phyloP scores from a whole-genome alignment of 2,329 filamentous ascomycete genomes.

The Rhynchosporium agropyri region DNA sequence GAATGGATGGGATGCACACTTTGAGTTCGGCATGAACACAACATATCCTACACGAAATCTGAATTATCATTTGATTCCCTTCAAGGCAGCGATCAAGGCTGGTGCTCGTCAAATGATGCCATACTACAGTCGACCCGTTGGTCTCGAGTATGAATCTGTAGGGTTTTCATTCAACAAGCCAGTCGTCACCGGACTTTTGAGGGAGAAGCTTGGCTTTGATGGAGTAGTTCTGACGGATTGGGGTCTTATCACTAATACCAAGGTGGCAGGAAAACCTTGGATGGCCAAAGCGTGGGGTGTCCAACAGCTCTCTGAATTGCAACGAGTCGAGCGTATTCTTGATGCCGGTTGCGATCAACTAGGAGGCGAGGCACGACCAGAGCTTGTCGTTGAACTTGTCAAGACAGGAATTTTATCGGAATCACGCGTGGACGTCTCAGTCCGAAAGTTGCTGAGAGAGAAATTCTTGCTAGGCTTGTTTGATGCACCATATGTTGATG shows the following conservation, averaged over 20 bases:
- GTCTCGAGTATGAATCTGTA: neutral
- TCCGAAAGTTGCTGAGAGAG: neutral
- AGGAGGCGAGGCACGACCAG: neutral
- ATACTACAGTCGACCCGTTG: neutral
- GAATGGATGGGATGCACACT: conserved; percentile 8
- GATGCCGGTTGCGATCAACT: conserved; percentile 12
- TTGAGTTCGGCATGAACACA: neutral
- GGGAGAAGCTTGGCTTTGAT: conserved; percentile 4
- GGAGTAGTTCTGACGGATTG: conserved; percentile 10
- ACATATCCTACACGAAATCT: neutral
- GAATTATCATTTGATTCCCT: conserved; percentile 12
- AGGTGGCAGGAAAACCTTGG: neutral
- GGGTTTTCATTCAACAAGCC: conserved; percentile 4
- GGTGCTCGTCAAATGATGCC: conserved; percentile 11
- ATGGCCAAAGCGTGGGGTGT: neutral
- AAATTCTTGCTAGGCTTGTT: conserved; percentile 1
- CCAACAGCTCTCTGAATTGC: neutral
- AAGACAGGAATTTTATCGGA: neutral
- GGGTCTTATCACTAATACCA: conserved; percentile 1
- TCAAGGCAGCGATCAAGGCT: neutral
- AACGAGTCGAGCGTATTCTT: neutral
- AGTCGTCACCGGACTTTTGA: neutral
- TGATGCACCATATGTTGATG: neutral
- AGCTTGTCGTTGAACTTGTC: neutral
- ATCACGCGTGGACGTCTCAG: neutral